Evolutionary conservation across 805 yeast species (phyloP).

Genomic region (Cyberlindnera japonica): DNA sequence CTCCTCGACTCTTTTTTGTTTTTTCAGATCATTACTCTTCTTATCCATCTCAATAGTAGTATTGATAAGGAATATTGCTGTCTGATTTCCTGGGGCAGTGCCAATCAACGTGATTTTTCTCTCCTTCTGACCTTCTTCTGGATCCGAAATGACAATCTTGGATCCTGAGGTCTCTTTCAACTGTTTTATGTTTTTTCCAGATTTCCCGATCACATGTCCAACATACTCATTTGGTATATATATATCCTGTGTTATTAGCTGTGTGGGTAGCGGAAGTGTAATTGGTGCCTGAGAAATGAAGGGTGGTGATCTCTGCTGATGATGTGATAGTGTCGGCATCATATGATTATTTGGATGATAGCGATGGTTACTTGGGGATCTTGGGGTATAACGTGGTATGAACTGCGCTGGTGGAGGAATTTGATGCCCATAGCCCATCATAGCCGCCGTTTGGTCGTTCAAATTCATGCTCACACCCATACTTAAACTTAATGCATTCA

Average conservation of each 20-base stretch:
- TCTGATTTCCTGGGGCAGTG: constrained; percentile 60
- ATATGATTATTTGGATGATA: background rate
- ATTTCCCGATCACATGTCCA: constrained; percentile 83
- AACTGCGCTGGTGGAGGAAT: constrained; percentile 5
- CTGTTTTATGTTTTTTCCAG: constrained; percentile 77
- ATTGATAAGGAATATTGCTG: constrained; percentile 68
- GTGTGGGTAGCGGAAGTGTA: constrained; percentile 15
- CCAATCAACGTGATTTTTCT: constrained; percentile 70
- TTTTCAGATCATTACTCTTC: constrained; percentile 45
- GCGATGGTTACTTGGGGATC: background rate
- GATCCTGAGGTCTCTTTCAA: constrained; percentile 74
- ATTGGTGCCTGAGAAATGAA: constrained; percentile 2
- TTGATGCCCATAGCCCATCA: constrained; percentile 6
- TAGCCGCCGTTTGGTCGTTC: background rate
- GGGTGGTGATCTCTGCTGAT: constrained; percentile 1
- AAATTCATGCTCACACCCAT: constrained; percentile 1
- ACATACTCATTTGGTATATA: constrained; percentile 74
- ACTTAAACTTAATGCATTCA: constrained; percentile 1
- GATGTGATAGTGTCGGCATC: background rate
- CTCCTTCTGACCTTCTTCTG: constrained; percentile 49
- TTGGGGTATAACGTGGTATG: constrained; percentile 4
- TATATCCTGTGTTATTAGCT: constrained; percentile 59
- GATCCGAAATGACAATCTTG: constrained; percentile 65
- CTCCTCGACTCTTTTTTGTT: too few species aligned
- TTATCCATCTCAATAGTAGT: constrained; percentile 64